Evolutionary conservation across 441 rosid genomes (phyloP), one percentile per base, ranked within the genome.

Genomic region (Codiaeum variegatum): DNA sequence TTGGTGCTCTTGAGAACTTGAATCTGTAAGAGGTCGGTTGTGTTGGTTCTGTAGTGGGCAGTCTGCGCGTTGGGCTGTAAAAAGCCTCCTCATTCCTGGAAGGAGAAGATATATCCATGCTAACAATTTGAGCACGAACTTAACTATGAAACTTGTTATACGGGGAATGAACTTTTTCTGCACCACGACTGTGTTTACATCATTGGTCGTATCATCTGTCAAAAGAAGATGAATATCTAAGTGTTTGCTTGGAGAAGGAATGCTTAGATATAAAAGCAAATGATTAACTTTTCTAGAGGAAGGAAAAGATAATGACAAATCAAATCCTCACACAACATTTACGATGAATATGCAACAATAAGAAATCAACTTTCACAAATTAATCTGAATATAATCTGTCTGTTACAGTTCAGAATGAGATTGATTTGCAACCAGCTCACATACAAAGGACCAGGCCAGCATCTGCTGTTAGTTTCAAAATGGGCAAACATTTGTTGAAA

Each of bases 41-140:
- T 24, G 18, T 59, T 82, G 88, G 78, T 79, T 84, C 73, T 80
- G 85, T 63, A 72, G n/a, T 70, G 42, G 80, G 67, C 73, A 31
- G 18, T 66, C 73, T 55, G 66, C 62, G 61, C 32, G 74, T 80
- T 75, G 85, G 49, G 71, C 82, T 77, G 78, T 54, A 67, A 86
- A 78, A 67, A 66, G 44, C 76, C 85, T 84, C 75, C 86, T 75
- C 78, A 84, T 67, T 77, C 84, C 40, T 64, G 79, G 85, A 55
- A 83, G 75, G 58, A 88, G 73, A 70, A 88, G 77, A 85, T 74
- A 82, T 46, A 87, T 29, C 83, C 80, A 80, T 29, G 85, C 86
- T 28, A 90, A 74, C 61, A 92, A 75, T 77, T 89, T 90, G 69
- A 86, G 44, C 65, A 84, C 47, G 61, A 87, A 82, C 72, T 42